Conservation (phyloP, 2,329 filamentous ascomycete genomes). For the Colletotrichum cordylinicola region DNA sequence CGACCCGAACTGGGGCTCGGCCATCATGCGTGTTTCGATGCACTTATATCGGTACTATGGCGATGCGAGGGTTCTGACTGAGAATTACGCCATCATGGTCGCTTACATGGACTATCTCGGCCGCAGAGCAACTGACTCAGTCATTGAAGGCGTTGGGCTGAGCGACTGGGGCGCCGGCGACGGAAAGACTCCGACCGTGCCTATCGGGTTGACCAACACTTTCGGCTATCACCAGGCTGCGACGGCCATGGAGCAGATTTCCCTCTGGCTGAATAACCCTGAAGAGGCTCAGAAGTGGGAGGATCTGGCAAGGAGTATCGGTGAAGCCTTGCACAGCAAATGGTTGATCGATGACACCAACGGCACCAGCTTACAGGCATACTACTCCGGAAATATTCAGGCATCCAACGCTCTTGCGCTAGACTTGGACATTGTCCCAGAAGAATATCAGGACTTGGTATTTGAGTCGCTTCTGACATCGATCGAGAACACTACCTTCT, state of each 20-base stretch:
- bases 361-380: not conserved
- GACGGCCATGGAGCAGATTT: not conserved
- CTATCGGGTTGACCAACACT: not conserved
- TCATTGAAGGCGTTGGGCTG: constrained; percentile 16
- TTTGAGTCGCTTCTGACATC: not conserved
- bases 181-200: not conserved
- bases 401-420: constrained; percentile 15
- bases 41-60: constrained; percentile 18
- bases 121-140: not conserved
- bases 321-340: not conserved
- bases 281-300: not conserved
- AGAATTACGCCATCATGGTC: constrained; percentile 5
- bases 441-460: not conserved
- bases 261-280: not conserved
- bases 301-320: not conserved
- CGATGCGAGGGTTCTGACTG: not conserved
- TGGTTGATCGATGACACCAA: constrained; percentile 4
- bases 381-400: constrained; percentile 9
- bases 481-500: not conserved
- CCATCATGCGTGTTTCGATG: constrained; percentile 8
- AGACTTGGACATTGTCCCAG: not conserved
- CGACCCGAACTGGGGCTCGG: constrained; percentile 22
- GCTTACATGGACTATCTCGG: constrained; percentile 19
- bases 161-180: constrained; percentile 13
- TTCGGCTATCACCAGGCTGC: constrained; percentile 15